Conservation (phyloP, 176 grass and related monocot genomes). For the Paspalum notatum region DNA sequence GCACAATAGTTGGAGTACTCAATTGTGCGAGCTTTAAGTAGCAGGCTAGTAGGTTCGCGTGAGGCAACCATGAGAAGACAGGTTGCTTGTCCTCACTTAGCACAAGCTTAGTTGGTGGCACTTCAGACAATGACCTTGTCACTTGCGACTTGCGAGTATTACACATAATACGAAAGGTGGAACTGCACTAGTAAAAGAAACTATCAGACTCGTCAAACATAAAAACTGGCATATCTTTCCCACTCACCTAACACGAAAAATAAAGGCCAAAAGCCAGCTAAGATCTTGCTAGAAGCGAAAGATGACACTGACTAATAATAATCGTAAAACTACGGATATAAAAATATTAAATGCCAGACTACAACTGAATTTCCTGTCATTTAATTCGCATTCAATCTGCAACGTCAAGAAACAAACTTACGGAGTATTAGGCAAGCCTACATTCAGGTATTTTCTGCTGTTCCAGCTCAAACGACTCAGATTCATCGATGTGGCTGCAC, state of each 20-base stretch:
- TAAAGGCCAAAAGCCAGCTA: background rate
- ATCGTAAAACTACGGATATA: background rate
- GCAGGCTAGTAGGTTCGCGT: background rate
- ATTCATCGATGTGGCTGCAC: background rate
- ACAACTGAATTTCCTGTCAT: background rate
- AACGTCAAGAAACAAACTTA: background rate
- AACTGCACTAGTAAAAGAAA: constrained; percentile 42
- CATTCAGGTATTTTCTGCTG: constrained; percentile 18
- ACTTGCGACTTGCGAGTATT: constrained; percentile 1
- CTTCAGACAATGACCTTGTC: constrained; percentile 6
- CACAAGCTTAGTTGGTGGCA: constrained; percentile 17
- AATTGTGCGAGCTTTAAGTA: background rate
- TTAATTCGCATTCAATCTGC: background rate
- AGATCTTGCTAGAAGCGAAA: constrained; percentile 21
- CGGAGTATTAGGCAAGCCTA: background rate
- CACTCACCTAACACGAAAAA: constrained; percentile 22
- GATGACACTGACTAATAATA: background rate
- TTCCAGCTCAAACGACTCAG: background rate
- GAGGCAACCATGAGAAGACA: constrained; percentile 13
- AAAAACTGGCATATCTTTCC: background rate
- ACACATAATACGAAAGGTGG: constrained; percentile 44
- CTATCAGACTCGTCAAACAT: constrained; percentile 22
- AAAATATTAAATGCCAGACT: background rate
- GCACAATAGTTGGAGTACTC: background rate
- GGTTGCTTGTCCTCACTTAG: constrained; percentile 14